Percentiles rank a stretch among this genome's conserved stretches.
Conservation (phyloP, 225 moss, liverwort and hornwort genomes). For the Rhytidiadelphus loreus region DNA sequence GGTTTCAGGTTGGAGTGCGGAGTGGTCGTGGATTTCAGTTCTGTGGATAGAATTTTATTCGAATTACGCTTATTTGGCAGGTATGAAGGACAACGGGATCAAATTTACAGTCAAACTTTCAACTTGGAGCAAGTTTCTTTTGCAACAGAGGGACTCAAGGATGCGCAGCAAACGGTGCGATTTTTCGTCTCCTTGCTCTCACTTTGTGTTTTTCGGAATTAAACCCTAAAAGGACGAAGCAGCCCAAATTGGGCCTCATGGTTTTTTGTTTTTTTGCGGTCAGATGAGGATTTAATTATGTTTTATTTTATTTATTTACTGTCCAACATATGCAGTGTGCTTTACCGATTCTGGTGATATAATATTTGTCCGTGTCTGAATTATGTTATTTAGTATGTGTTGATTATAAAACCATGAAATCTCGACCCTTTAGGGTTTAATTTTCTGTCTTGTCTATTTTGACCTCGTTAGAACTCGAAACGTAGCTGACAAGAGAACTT, state of each 20-base stretch:
- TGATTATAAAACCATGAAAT: neutral
- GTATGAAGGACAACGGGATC: slow-evolving; percentile 95
- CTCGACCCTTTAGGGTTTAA: neutral
- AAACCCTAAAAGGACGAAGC: neutral
- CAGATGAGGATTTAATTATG: neutral
- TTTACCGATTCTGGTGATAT: neutral
- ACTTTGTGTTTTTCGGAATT: neutral
- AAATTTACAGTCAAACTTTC: slow-evolving; percentile 85
- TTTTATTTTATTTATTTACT: neutral
- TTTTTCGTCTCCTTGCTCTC: neutral
- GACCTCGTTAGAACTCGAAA: neutral
- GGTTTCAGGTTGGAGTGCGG: slow-evolving; percentile 4
- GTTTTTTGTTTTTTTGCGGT: neutral
- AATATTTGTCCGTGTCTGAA: neutral
- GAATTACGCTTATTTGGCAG: slow-evolving; percentile 12
- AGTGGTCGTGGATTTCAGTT: neutral
- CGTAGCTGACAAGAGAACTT: neutral
- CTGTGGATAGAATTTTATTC: neutral
- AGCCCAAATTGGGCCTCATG: neutral
- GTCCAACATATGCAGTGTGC: neutral
- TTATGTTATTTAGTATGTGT: neutral
- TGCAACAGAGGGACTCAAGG: slow-evolving; percentile 88
- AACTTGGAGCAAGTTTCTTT: slow-evolving; percentile 96
- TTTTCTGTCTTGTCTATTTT: neutral
- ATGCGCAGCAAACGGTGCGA: slow-evolving; percentile 82